phyloP scores from a whole-genome alignment of 2,329 filamentous ascomycete species.

The Fulvia fulva region DNA sequence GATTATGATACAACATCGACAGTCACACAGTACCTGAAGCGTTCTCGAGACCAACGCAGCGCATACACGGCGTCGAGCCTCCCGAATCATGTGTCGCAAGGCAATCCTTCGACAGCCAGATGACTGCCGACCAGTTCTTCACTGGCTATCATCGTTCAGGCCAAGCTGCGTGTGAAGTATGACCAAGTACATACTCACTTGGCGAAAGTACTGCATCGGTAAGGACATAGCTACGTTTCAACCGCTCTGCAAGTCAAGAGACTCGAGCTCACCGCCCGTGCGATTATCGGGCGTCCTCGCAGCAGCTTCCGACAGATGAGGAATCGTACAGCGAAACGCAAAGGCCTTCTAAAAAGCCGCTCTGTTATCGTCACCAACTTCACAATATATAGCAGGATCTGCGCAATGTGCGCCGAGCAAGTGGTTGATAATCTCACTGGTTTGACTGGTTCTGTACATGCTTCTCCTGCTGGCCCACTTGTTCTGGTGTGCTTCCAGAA shows the following conservation, averaged over 20 bases:
- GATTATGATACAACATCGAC: not conserved
- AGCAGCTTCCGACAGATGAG: not conserved
- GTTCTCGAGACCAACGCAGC: not conserved
- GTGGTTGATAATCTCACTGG: not conserved
- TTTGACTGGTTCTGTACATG: conserved; percentile 4
- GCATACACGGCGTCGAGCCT: not conserved
- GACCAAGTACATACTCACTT: not conserved
- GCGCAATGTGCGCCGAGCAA: not conserved
- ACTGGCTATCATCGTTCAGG: not conserved
- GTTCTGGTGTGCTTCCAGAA: not conserved
- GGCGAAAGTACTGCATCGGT: not conserved
- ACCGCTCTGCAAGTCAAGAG: not conserved
- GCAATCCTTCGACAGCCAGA: not conserved
- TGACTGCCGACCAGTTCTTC: not conserved
- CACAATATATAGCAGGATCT: not conserved
- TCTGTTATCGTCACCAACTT: not conserved
- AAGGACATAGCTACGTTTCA: not conserved
- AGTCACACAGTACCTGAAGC: not conserved
- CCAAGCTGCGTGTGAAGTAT: not conserved
- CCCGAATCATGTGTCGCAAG: not conserved
- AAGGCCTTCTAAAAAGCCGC: not conserved
- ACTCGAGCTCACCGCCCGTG: not conserved
- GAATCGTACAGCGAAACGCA: not conserved
- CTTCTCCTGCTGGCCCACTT: not conserved
- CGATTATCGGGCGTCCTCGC: not conserved